A percentile compares a stretch with the other conserved stretches of the same genome.
phyloP scores from a whole-genome alignment of 2,329 filamentous ascomycete species.

The Xylariaceae sp. region DNA sequence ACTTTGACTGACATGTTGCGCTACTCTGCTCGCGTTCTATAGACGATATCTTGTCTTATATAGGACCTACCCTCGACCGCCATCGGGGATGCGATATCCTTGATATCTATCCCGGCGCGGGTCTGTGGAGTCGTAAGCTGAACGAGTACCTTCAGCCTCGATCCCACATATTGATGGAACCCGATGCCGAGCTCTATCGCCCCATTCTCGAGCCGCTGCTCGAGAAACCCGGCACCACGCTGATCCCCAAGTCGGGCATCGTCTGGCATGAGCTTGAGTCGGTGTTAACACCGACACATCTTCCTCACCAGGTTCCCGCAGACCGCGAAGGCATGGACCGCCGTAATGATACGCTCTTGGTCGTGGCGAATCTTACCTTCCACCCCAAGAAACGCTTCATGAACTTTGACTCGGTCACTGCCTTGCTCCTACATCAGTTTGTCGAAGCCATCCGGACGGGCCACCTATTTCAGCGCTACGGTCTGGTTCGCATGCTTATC shows the following conservation, averaged over 20 bases:
- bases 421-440: constrained; percentile 57
- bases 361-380: constrained; percentile 62
- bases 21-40: neutral
- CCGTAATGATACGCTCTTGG: constrained; percentile 67
- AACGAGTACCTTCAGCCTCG: constrained; percentile 71
- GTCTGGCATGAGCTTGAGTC: constrained; percentile 54
- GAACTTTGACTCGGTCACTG: constrained; percentile 51
- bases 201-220: constrained; percentile 57
- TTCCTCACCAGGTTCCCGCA: constrained; percentile 50
- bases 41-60: constrained; percentile 66
- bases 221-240: constrained; percentile 41
- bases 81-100: constrained; percentile 78
- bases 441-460: constrained; percentile 53
- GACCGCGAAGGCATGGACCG: constrained; percentile 38
- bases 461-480: constrained; percentile 65
- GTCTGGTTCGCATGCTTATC: constrained; percentile 71
- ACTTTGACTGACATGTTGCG: neutral
- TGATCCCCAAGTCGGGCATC: constrained; percentile 55
- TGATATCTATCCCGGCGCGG: constrained; percentile 76
- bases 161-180: constrained; percentile 78
- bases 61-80: constrained; percentile 62
- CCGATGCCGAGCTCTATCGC: constrained; percentile 52
- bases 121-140: constrained; percentile 72
- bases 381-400: constrained; percentile 46
- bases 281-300: constrained; percentile 45